phyloP scores from a whole-genome alignment of 2,329 filamentous ascomycete genomes.

The Claviceps paspali region DNA sequence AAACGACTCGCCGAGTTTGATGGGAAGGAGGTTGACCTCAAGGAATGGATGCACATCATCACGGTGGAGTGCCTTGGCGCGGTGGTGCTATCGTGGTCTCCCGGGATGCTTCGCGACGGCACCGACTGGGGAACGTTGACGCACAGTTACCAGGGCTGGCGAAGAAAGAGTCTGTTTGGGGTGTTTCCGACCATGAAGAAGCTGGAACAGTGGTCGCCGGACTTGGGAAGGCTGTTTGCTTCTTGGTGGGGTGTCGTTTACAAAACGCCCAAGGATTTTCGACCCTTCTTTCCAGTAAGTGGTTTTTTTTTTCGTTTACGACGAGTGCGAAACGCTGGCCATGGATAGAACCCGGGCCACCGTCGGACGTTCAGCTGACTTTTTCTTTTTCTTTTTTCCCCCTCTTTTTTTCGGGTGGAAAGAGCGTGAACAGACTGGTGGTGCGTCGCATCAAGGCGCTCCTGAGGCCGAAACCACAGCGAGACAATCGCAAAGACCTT shows the following conservation, averaged over 20 bases:
- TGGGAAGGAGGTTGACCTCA: constrained; percentile 29
- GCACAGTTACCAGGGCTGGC: constrained; percentile 35
- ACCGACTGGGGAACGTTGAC: constrained; percentile 32
- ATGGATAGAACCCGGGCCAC: too few species aligned
- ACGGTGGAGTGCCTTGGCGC: constrained; percentile 36
- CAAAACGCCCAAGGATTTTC: constrained; percentile 26
- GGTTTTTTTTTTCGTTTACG: too few species aligned
- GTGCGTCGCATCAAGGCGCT: constrained; percentile 19
- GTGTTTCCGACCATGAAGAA: constrained; percentile 29
- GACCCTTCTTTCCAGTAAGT: constrained; percentile 33
- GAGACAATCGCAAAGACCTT: constrained; percentile 23
- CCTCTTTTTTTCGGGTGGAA: too few species aligned
- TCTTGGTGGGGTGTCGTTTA: constrained; percentile 30
- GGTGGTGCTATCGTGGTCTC: constrained; percentile 36
- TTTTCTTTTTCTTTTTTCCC: too few species aligned
- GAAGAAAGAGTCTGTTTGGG: constrained; percentile 36
- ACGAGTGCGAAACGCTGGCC: too few species aligned
- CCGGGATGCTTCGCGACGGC: constrained; percentile 26
- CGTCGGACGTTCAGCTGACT: too few species aligned
- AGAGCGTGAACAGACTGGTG: constrained; percentile 22
- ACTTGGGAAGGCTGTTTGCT: constrained; percentile 23
- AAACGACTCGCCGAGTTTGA: constrained; percentile 20
- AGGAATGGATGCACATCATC: constrained; percentile 42
- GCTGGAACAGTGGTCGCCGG: constrained; percentile 21
- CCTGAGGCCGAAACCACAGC: constrained; percentile 13